phyloP scores from a whole-genome alignment of 2,329 filamentous ascomycete genomes.

The Madurella fahalii region DNA sequence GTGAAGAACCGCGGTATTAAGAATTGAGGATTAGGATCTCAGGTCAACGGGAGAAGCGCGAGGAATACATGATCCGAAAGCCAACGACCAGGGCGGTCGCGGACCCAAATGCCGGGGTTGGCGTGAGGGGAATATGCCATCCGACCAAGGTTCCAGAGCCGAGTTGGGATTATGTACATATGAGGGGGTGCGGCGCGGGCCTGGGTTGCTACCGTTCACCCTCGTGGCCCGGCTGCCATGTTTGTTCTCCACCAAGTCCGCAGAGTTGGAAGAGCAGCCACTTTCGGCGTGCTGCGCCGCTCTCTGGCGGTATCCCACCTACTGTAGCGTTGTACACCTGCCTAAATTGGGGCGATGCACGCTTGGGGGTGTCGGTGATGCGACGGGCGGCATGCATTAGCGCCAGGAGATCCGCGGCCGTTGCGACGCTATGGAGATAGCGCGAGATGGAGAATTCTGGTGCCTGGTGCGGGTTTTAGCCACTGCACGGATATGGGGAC shows the following conservation, averaged over 20 bases:
- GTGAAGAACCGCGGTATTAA: not conserved
- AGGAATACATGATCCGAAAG: no score
- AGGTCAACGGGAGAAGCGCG: not conserved
- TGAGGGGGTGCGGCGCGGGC: no score
- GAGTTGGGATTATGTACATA: no score
- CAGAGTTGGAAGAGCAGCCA: not conserved
- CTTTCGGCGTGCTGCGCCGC: conserved; percentile 1
- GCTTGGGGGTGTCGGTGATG: not conserved
- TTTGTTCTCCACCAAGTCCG: not conserved
- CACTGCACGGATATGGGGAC: no score
- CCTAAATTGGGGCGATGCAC: not conserved
- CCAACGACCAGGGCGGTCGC: no score
- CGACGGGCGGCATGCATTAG: conserved; percentile 9
- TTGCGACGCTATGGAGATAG: not conserved
- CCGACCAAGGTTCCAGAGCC: no score
- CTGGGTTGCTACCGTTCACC: not conserved
- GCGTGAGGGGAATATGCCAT: no score
- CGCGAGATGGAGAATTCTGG: conserved; percentile 1
- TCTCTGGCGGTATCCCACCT: no score
- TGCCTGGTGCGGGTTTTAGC: not conserved
- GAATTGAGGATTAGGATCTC: not conserved
- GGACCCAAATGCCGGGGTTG: no score
- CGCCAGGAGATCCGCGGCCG: not conserved
- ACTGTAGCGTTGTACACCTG: not conserved
- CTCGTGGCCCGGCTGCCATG: conserved; percentile 4